These are phyloP conservation scores for Hymenoscyphus fraxineus DNA, from an alignment of 2,329 filamentous ascomycete species.

Conservation along the genomic window DNA sequence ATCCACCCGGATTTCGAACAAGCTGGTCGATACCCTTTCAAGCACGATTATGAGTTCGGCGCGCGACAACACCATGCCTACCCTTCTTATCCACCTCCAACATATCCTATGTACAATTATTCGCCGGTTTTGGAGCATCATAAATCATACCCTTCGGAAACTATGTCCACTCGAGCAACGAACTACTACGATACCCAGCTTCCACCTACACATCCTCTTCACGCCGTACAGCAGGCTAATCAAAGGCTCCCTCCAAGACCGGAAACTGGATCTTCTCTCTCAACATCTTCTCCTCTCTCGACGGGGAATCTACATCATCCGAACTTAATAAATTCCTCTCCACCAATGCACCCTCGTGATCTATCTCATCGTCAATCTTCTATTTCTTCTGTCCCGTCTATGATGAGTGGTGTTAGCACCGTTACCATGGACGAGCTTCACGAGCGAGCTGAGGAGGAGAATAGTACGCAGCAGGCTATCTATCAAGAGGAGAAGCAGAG, in stretches of 20 bases:
- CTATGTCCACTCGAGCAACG: background rate
- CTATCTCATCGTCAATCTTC: background rate
- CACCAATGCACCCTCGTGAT: background rate
- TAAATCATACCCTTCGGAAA: background rate
- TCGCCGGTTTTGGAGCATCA: background rate
- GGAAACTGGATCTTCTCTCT: background rate
- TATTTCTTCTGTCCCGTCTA: background rate
- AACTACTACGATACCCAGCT: constrained; percentile 7
- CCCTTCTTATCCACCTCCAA: background rate
- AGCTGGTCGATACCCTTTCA: background rate
- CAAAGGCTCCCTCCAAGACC: background rate
- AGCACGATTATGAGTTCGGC: constrained; percentile 7
- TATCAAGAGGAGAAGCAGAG: constrained; percentile 20
- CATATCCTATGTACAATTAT: background rate
- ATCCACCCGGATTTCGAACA: constrained; percentile 18
- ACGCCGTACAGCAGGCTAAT: constrained; percentile 4
- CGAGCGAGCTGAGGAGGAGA: constrained; percentile 20
- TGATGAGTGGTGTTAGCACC: constrained; percentile 14
- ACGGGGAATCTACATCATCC: background rate
- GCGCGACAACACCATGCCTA: constrained; percentile 6
- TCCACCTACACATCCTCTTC: constrained; percentile 7
- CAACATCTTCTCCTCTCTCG: too few species aligned
- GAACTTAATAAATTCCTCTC: background rate
- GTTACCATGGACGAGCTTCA: constrained; percentile 21
- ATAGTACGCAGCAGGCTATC: constrained; percentile 14